Percentiles rank a stretch among this genome's conserved stretches.
Conservation (phyloP, 2,329 filamentous ascomycete genomes). For the Paraphoma chrysanthemicola region DNA sequence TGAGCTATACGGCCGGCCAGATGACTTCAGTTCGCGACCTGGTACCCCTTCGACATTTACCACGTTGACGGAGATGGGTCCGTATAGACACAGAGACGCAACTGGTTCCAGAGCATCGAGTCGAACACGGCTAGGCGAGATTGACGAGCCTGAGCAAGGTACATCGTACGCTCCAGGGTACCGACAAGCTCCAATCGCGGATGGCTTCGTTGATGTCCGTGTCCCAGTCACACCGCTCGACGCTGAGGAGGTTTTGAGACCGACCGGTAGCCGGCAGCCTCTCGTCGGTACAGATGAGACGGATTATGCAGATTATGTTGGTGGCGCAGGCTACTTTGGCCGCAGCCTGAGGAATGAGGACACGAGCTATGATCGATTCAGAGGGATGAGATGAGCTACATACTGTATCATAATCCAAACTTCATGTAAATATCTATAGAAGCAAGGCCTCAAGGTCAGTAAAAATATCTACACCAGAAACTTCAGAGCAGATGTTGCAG, state of each 20-base stretch:
- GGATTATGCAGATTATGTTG: slow-evolving; percentile 7
- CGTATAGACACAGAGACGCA: slow-evolving; percentile 19
- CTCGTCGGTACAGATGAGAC: slow-evolving; percentile 16
- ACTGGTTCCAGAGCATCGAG: slow-evolving; percentile 27
- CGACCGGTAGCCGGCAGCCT: slow-evolving; percentile 21
- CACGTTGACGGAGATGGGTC: slow-evolving; percentile 28
- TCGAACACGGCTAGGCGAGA: slow-evolving; percentile 23
- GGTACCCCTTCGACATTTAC: slow-evolving; percentile 41
- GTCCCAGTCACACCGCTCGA: slow-evolving; percentile 31
- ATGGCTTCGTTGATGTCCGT: slow-evolving; percentile 25
- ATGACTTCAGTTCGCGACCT: slow-evolving; percentile 59
- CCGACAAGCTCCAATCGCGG: slow-evolving; percentile 21
- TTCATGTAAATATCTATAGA: neutral
- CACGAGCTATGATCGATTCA: slow-evolving; percentile 26
- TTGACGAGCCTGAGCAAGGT: slow-evolving; percentile 26
- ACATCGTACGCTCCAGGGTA: slow-evolving; percentile 36
- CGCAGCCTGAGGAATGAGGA: slow-evolving; percentile 12
- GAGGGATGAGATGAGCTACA: slow-evolving; percentile 6
- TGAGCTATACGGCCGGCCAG: slow-evolving; percentile 61
- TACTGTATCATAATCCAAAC: slow-evolving; percentile 1
- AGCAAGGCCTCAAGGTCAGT: too few species aligned
- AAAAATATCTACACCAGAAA: too few species aligned
- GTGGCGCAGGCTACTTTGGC: slow-evolving; percentile 11
- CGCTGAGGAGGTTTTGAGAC: slow-evolving; percentile 25
- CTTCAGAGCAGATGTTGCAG: too few species aligned